phyloP scores from a whole-genome alignment of 1,139 yeast genomes.

The Pichia sp. region DNA sequence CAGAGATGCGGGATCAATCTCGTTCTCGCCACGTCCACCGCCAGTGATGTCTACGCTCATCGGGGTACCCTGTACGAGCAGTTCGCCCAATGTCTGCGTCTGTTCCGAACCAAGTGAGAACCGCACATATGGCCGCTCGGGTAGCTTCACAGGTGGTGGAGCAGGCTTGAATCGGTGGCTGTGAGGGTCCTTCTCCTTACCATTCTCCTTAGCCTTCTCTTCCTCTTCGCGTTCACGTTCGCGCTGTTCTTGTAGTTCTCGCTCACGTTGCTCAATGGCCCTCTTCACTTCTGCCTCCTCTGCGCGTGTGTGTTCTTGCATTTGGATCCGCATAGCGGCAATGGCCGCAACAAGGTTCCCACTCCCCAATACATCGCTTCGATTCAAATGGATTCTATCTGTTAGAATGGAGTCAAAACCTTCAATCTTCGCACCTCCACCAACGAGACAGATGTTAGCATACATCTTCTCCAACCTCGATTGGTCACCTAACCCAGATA shows the following conservation, averaged over 20 bases:
- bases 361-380: slow-evolving; percentile 53
- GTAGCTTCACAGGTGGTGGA: too few species aligned
- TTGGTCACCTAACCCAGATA: slow-evolving; percentile 59
- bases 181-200: background rate
- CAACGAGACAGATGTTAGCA: slow-evolving; percentile 77
- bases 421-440: slow-evolving; percentile 84
- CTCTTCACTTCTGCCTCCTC: too few species aligned
- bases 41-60: slow-evolving; percentile 63
- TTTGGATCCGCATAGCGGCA: too few species aligned
- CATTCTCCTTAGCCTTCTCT: background rate
- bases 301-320: background rate
- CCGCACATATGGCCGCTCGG: too few species aligned
- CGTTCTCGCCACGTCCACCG: too few species aligned
- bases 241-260: too few species aligned
- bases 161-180: too few species aligned
- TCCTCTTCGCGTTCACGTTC: too few species aligned
- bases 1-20: slow-evolving; percentile 75
- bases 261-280: too few species aligned
- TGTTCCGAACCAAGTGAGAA: slow-evolving; percentile 39
- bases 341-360: too few species aligned
- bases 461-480: slow-evolving; percentile 55
- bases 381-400: slow-evolving; percentile 81
- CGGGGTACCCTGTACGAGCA: slow-evolving; percentile 38
- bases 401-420: slow-evolving; percentile 69
- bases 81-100: slow-evolving; percentile 29